Percentiles rank a stretch among this genome's conserved stretches.
Conservation (phyloP, 2,329 filamentous ascomycete genomes). For the Fusarium nanum region DNA sequence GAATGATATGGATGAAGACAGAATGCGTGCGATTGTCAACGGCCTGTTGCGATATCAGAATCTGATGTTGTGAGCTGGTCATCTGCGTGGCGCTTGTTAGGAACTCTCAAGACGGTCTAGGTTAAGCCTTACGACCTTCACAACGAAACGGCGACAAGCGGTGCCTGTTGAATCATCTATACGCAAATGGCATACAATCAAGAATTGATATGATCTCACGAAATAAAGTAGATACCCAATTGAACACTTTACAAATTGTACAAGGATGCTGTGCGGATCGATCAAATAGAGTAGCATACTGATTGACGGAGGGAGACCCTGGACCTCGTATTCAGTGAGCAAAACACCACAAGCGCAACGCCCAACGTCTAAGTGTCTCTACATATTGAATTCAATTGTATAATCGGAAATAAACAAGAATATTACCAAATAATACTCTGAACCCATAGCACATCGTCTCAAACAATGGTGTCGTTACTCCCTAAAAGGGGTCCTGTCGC, state of each 20-base stretch:
- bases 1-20: background rate
- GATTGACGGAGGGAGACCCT: background rate
- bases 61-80: background rate
- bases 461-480: background rate
- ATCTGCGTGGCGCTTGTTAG: background rate
- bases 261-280: conserved; percentile 17
- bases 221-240: conserved; percentile 20
- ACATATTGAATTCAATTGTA: too few species aligned
- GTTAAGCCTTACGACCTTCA: background rate
- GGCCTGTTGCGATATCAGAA: too few species aligned
- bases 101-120: background rate
- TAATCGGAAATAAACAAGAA: background rate
- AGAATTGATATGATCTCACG: too few species aligned
- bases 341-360: background rate
- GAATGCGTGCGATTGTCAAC: too few species aligned
- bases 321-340: background rate
- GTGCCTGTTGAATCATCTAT: background rate
- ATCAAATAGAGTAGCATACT: background rate
- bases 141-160: background rate
- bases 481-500: conserved; percentile 24
- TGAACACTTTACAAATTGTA: background rate
- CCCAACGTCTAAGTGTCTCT: background rate
- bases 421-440: background rate
- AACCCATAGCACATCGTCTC: background rate
- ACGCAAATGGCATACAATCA: background rate